Percentiles rank a stretch among this genome's conserved stretches.
Conservation (phyloP, 371 early-diverging fungal genomes). For the Apophysomyces sp. region DNA sequence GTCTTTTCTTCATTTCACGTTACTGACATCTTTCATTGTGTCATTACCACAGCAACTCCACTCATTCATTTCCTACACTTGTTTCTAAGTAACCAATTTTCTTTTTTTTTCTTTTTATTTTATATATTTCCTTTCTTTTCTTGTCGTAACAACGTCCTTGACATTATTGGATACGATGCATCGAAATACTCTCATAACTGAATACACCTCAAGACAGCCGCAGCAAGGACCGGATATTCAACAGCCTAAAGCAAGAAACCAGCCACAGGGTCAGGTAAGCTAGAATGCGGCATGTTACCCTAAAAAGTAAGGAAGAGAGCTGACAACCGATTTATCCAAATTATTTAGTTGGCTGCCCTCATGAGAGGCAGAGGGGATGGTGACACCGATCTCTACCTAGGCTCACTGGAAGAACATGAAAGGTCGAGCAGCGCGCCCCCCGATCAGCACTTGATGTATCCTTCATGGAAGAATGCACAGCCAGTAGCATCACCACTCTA, state of each 20-base stretch:
- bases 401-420: constrained; percentile 11
- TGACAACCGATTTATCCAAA: background rate
- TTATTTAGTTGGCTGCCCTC: constrained; percentile 19
- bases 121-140: too few species aligned
- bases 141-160: too few species aligned
- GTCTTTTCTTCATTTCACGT: background rate
- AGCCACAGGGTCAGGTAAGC: constrained; percentile 27
- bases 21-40: too few species aligned
- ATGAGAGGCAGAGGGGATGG: constrained; percentile 18
- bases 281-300: background rate
- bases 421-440: constrained; percentile 20
- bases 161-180: constrained; percentile 5
- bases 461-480: background rate
- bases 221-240: constrained; percentile 20
- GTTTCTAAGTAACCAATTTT: background rate
- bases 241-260: constrained; percentile 26
- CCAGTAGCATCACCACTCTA: constrained; percentile 5
- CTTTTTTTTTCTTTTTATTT: background rate
- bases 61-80: background rate
- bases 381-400: constrained; percentile 14
- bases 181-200: constrained; percentile 10
- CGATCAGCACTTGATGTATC: constrained; percentile 12
- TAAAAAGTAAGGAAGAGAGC: background rate
- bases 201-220: constrained; percentile 4
- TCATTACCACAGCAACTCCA: too few species aligned